Conservation (phyloP, 176 grass and related monocot species). For the Rhynchospora breviuscula region DNA sequence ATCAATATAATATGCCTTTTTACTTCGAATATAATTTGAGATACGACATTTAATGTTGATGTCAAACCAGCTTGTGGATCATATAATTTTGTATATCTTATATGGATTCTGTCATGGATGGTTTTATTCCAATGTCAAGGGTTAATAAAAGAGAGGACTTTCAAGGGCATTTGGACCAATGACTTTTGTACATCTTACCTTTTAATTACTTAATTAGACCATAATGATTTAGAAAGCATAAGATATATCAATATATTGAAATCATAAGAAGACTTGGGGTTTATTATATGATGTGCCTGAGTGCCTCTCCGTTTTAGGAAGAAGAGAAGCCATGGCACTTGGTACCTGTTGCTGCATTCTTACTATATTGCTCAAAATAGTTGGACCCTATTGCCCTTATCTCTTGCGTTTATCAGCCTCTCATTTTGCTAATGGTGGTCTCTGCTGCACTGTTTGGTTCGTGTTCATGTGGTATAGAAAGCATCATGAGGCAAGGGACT, state of each 20-base stretch:
- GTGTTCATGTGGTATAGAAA: background rate
- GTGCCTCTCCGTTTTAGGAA: background rate
- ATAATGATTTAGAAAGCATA: background rate
- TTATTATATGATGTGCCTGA: background rate
- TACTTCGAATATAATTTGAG: no score
- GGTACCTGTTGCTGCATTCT: background rate
- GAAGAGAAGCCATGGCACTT: background rate
- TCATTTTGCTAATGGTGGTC: background rate
- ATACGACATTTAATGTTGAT: no score
- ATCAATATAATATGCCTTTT: background rate
- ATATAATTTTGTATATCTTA: background rate
- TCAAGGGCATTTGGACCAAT: background rate
- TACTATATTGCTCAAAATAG: background rate
- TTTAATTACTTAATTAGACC: background rate
- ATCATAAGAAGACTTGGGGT: background rate
- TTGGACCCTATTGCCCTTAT: background rate
- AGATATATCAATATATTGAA: background rate
- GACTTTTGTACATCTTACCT: background rate
- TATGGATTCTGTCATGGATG: background rate
- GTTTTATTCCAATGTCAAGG: background rate
- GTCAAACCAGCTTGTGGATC: no score
- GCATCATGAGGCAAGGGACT: background rate
- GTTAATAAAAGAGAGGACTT: background rate
- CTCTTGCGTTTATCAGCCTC: background rate
- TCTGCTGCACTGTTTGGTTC: background rate